Percentiles rank a stretch among this genome's conserved stretches.
Evolutionary conservation across 2,329 filamentous ascomycete genomes (phyloP).

Genomic region (Fusarium humuli): DNA sequence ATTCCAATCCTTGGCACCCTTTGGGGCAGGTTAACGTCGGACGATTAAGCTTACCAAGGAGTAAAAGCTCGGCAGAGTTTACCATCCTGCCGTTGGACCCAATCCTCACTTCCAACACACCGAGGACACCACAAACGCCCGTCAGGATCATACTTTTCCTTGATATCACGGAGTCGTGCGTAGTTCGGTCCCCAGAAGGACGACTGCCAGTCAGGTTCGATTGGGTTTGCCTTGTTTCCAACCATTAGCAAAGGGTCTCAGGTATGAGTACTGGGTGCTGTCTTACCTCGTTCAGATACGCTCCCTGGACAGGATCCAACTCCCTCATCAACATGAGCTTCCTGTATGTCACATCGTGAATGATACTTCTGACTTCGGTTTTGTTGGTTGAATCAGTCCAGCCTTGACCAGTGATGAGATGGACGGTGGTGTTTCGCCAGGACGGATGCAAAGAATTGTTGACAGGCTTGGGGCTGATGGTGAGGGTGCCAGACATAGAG

Average conservation of each 20-base stretch:
- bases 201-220: slow-evolving; percentile 1
- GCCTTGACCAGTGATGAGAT: background rate
- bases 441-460: background rate
- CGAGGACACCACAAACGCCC: slow-evolving; percentile 3
- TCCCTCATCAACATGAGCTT: background rate
- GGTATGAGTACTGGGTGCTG: rapidly evolving
- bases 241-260: background rate
- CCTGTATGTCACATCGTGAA: background rate
- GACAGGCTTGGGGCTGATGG: background rate
- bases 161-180: background rate
- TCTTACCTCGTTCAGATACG: slow-evolving; percentile 1
- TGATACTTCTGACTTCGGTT: background rate
- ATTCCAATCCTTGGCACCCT: rapidly evolving
- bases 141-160: background rate
- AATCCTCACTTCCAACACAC: slow-evolving; percentile 11
- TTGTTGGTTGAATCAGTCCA: background rate
- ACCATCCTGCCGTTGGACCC: background rate
- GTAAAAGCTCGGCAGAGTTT: background rate
- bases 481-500: background rate
- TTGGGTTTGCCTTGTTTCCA: background rate
- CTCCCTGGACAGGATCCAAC: background rate
- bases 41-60: background rate
- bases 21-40: rapidly evolving
- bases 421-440: background rate
- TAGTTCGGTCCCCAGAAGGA: slow-evolving; percentile 2